A percentile compares a stretch with the other conserved stretches of the same genome.
Conservation (phyloP, 371 early-diverging fungal genomes). For the Polyrhizophydium stewartii region DNA sequence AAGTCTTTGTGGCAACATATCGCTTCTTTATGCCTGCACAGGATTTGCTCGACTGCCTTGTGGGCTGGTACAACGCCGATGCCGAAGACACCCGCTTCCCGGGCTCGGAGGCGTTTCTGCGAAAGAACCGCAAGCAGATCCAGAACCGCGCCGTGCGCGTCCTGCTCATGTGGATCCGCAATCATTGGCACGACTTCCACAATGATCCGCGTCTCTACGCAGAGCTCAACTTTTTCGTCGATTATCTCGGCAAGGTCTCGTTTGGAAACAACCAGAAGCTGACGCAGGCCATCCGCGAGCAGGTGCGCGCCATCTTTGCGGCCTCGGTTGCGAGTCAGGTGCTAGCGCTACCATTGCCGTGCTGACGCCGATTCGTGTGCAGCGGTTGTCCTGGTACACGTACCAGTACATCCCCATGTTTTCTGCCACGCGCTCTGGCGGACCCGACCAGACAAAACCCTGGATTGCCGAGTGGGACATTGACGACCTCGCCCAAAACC, state of each 20-base stretch:
- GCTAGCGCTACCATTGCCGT: background rate
- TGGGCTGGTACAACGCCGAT: conserved; percentile 50
- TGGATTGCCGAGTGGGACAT: conserved; percentile 39
- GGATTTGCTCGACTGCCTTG: conserved; percentile 28
- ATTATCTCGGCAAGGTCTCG: conserved; percentile 24
- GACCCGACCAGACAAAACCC: conserved; percentile 23
- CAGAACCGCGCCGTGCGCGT: conserved; percentile 32
- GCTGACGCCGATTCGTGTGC: background rate
- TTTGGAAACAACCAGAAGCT: conserved; percentile 49
- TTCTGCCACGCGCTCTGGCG: conserved; percentile 16
- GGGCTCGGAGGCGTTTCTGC: conserved; percentile 27
- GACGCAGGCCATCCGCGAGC: conserved; percentile 47
- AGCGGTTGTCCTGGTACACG: conserved; percentile 47
- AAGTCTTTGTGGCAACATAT: conserved; percentile 44
- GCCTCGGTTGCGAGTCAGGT: background rate
- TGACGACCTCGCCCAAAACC: conserved; percentile 36
- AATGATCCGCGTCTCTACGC: conserved; percentile 17
- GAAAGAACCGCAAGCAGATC: conserved; percentile 29
- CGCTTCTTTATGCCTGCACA: conserved; percentile 37
- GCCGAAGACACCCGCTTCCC: conserved; percentile 16
- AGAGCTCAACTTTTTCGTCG: conserved; percentile 35
- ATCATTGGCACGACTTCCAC: conserved; percentile 52
- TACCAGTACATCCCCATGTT: conserved; percentile 44
- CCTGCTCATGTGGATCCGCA: conserved; percentile 42
- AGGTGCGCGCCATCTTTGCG: conserved; percentile 18